Conservation (phyloP, 805 yeast species). For the Cyberlindnera bimundalis region DNA sequence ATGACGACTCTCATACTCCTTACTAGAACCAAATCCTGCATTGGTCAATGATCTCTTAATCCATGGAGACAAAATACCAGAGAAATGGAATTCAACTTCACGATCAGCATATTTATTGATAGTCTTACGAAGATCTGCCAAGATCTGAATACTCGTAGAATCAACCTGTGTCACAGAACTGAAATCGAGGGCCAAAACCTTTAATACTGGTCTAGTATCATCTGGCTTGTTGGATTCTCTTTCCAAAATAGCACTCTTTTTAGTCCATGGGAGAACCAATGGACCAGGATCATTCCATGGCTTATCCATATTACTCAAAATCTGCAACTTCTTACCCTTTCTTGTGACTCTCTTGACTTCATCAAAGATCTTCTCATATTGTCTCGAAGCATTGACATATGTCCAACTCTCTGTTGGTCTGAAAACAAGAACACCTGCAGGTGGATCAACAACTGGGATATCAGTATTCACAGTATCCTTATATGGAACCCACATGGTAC, state of each 20-base stretch:
- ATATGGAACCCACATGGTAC: conserved; percentile 69
- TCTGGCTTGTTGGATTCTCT: conserved; percentile 19
- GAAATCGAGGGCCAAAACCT: conserved; percentile 77
- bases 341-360: conserved; percentile 59
- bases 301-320: conserved; percentile 45
- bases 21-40: conserved; percentile 71
- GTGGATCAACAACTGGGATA: conserved; percentile 67
- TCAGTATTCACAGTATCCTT: conserved; percentile 49
- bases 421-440: conserved; percentile 86
- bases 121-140: conserved; percentile 73
- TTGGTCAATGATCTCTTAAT: conserved; percentile 69
- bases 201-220: conserved; percentile 63
- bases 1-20: conserved; percentile 34
- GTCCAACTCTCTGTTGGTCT: conserved; percentile 78
- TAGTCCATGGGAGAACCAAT: conserved; percentile 28
- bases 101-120: conserved; percentile 71
- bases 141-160: conserved; percentile 72
- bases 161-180: conserved; percentile 73
- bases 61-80: conserved; percentile 86
- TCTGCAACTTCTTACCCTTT: conserved; percentile 47
- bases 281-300: conserved; percentile 94
- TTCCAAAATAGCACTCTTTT: conserved; percentile 21
- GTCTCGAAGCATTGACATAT: conserved; percentile 76
- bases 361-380: conserved; percentile 64
- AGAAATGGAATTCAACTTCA: conserved; percentile 86